Conservation (phyloP, 768 basidiomycete genomes). For the Hericium alpestre region DNA sequence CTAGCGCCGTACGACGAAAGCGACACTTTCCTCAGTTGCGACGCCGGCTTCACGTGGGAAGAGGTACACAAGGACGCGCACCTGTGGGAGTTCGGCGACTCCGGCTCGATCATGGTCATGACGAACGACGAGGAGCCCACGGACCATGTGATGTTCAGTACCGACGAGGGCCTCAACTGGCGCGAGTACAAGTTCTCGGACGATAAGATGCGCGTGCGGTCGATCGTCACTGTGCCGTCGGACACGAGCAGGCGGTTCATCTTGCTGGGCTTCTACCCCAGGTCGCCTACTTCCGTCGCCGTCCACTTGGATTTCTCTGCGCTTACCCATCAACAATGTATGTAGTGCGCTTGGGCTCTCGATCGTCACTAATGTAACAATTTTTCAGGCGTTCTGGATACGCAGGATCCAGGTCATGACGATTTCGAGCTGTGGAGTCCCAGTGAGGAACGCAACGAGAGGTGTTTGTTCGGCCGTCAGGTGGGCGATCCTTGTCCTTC, state of each 20-base stretch:
- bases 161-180: conserved; percentile 84
- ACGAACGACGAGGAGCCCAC: conserved; percentile 93
- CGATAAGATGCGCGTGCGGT: conserved; percentile 60
- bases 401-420: conserved; percentile 67
- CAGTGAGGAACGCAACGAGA: conserved; percentile 76
- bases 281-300: conserved; percentile 40
- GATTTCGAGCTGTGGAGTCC: conserved; percentile 99
- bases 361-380: conserved; percentile 1
- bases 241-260: conserved; percentile 92
- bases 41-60: conserved; percentile 96
- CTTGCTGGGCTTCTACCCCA: conserved; percentile 57
- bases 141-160: conserved; percentile 81
- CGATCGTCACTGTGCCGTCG: conserved; percentile 78
- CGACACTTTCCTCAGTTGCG: conserved; percentile 93
- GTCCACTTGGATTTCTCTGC: conserved; percentile 85
- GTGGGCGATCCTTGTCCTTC: conserved; percentile 25
- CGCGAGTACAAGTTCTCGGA: conserved; percentile 74
- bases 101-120: conserved; percentile 86
- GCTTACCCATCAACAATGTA: conserved; percentile 68
- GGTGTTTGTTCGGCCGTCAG: conserved; percentile 87
- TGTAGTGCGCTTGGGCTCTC: conserved; percentile 18
- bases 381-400: conserved; percentile 49
- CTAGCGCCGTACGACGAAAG: conserved; percentile 75
- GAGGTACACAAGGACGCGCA: conserved; percentile 98
- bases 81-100: conserved; percentile 97